Evolutionary conservation across 1,139 yeast genomes (phyloP), one percentile per base, ranked within the genome.

Genomic region (Suhomyces kunorum): DNA sequence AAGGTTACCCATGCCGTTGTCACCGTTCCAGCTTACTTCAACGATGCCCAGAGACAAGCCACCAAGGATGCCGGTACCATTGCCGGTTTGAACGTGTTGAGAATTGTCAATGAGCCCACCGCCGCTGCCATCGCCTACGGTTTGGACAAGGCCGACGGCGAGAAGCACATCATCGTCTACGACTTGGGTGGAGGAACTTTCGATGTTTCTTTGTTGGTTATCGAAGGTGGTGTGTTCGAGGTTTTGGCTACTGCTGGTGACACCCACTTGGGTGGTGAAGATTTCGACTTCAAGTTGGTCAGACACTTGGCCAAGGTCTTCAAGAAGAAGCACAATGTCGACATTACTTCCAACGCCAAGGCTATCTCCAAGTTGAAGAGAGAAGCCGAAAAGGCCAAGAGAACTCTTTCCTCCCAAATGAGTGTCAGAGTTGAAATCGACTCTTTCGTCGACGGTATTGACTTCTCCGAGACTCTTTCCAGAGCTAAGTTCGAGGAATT

Each of bases 91-190:
- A 88, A 87, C 59, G 95, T 90, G 45, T 78, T 89, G 62, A 85
- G 98, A 75, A 89, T 90, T 62, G 95, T 90, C 54, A 90, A 90
- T 67, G 98, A 90, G 76, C 98, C 98, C 50, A 90, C 98, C 42
- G 98, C 98, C 37, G 97, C 98, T 48, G 97, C 97, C 44, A 88
- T 90, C 66, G 98, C 98, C 47, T 90, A 90, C 71, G 98, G 98
- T 54, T 79, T 90, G 58, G 97, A 90, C 71, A 85, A 87, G 68
- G 76, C 85, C 50, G 68, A 67, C 42, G 67, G 65, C 38, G 78
- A 72, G 60, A 72, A 68, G 55, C 76, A 71, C 60, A 72, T 73
- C 47, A 65, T 72, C 58, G 76, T 72, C 45, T 72, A 70, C 57
- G 78, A 73, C 61, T 71, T 73, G 59, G 78, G 78, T 70, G 78